Evolutionary conservation across 352 stramenopile species (phyloP), one percentile per base, ranked within the genome.

Genomic region (Peronospora tabacina): DNA sequence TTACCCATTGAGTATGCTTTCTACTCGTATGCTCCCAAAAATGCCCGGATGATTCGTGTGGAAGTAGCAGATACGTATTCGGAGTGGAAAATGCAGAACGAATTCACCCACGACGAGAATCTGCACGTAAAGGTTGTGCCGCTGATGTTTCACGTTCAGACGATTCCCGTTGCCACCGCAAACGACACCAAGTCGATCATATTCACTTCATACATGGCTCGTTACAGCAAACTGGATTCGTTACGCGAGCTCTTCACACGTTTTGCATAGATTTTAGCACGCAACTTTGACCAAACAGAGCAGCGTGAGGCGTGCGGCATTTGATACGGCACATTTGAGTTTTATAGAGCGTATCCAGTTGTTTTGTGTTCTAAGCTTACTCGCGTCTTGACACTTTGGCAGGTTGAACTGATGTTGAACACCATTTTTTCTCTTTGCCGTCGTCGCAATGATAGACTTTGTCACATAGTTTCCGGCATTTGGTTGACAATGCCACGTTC

Each of bases 1-100:
- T 49, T 87, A 22, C 74, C 77, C 1, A 22, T 87, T 13, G 74
- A 91, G 62, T 88, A 83, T 44, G 66, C 64, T 0, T 91, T 88
- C 53, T 82, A 81, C 36, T 56, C 63, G n/a, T 87, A 80, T 29
- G 81, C 81, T 9, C 77, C 77, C 1, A 66, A 69, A 2, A 65
- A 72, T 19, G 52, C 81, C 0, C 59, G 69, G 10, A 52, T 91
- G 39, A 60, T 89, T 46, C 71, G 75, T 5, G 69, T 89, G 9
- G 72, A 88, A 49, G 78, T 89, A 11, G 68, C 77, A 1, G 53
- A 68, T 41, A 72, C 66, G 20, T 87, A 89, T 44, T 49, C 63
- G 4, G 63, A 79, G 35, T 91, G 80, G 80, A 85, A 72, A 43
- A 58, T 72, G 30, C 61, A 61, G 10, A 85, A 79, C 30, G 37